phyloP scores from a whole-genome alignment of 2,329 filamentous ascomycete species.

The Fusarium sp. region DNA sequence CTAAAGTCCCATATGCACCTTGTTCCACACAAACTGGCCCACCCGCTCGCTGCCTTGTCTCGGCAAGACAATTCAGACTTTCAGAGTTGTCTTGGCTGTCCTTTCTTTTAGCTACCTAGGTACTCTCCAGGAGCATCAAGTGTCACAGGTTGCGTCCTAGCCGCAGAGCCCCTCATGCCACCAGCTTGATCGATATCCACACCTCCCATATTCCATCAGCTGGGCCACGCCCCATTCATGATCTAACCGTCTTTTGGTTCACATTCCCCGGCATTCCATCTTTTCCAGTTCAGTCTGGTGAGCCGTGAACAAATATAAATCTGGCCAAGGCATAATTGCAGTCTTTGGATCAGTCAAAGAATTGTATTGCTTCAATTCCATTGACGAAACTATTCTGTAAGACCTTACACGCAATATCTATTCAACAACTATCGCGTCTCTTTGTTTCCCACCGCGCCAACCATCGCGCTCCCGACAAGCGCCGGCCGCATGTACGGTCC shows the following conservation, averaged over 20 bases:
- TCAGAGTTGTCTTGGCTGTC: background rate
- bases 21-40: constrained; percentile 34
- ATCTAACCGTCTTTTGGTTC: constrained; percentile 12
- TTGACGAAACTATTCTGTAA: background rate
- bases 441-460: constrained; percentile 36
- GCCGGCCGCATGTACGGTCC: constrained; percentile 39
- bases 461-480: constrained; percentile 41
- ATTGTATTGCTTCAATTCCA: background rate
- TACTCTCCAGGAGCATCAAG: constrained; percentile 9
- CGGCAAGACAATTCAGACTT: constrained; percentile 9
- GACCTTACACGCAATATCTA: background rate
- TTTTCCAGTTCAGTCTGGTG: background rate
- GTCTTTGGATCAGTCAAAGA: background rate
- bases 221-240: constrained; percentile 25
- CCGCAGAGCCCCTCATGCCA: constrained; percentile 34
- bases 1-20: constrained; percentile 19
- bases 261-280: constrained; percentile 1
- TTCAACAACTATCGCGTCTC: constrained; percentile 28
- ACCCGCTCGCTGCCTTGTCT: constrained; percentile 28
- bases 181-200: constrained; percentile 26
- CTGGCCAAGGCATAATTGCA: background rate
- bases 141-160: constrained; percentile 37
- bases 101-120: background rate
- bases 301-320: background rate
- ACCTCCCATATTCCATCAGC: constrained; percentile 24